A percentile compares a stretch with the other conserved stretches of the same genome.
Evolutionary conservation across 2,329 filamentous ascomycete species (phyloP).

Genomic region (Claviceps sorghi): DNA sequence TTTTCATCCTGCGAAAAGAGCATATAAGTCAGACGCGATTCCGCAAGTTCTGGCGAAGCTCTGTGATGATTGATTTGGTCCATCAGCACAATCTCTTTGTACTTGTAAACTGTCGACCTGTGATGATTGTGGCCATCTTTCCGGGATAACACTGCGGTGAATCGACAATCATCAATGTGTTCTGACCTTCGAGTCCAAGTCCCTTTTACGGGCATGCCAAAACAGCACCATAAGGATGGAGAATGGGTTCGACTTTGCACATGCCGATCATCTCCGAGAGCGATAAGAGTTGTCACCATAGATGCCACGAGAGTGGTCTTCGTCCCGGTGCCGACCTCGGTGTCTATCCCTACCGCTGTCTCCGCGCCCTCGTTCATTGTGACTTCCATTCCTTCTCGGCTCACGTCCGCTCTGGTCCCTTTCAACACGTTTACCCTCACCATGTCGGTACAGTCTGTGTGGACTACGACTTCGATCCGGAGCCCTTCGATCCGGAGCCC

Average conservation of each 20-base stretch:
- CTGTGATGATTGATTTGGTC: not conserved
- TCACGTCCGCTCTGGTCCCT: slow-evolving; percentile 14
- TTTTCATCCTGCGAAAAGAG: not conserved
- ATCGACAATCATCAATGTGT: not conserved
- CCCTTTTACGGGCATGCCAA: not conserved
- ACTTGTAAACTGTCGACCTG: not conserved
- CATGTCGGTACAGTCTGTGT: slow-evolving; percentile 16
- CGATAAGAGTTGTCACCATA: slow-evolving; percentile 8
- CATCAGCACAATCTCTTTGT: not conserved
- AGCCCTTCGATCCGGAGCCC: not conserved
- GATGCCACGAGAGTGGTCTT: not conserved
- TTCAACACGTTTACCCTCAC: slow-evolving; percentile 3
- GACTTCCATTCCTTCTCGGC: slow-evolving; percentile 11
- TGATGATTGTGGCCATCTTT: not conserved
- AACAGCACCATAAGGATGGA: not conserved
- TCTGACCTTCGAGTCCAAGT: not conserved
- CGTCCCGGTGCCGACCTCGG: slow-evolving; percentile 3
- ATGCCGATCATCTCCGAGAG: slow-evolving; percentile 5
- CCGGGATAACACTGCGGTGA: not conserved
- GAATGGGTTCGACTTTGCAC: not conserved
- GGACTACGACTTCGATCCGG: slow-evolving; percentile 25
- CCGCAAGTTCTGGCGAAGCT: not conserved
- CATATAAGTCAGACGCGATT: not conserved
- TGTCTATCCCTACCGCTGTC: slow-evolving; percentile 5
- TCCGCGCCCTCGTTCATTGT: slow-evolving; percentile 5